Conservation (phyloP, 1,284 basidiomycete genomes). For the Papiliotrema terrestris region DNA sequence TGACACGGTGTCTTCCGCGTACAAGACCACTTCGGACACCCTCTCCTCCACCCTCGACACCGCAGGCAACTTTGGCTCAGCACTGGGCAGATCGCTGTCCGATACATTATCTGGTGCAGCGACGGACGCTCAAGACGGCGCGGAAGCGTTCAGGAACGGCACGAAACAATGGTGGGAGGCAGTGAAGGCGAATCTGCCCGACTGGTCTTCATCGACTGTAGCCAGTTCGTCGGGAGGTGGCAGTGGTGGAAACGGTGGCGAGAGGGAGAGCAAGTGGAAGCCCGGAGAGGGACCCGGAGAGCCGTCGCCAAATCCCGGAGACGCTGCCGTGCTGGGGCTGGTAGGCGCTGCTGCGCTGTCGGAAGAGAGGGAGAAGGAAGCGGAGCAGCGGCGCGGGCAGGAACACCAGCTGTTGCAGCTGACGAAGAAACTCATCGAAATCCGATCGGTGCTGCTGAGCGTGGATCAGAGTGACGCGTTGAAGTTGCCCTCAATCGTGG, state of each 20-base stretch:
- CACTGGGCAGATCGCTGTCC: slow-evolving; percentile 12
- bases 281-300: slow-evolving; percentile 34
- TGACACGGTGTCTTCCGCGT: slow-evolving; percentile 36
- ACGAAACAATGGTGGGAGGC: slow-evolving; percentile 42
- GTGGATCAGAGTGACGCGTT: slow-evolving; percentile 94
- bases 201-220: slow-evolving; percentile 10
- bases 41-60: slow-evolving; percentile 27
- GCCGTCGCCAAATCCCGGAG: slow-evolving; percentile 17
- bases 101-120: slow-evolving; percentile 16
- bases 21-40: slow-evolving; percentile 31
- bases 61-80: slow-evolving; percentile 16
- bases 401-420: slow-evolving; percentile 70
- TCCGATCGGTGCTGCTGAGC: slow-evolving; percentile 84
- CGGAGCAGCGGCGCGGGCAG: slow-evolving; percentile 16
- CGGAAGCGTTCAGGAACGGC: slow-evolving; percentile 30
- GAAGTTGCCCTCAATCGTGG: slow-evolving; percentile 94
- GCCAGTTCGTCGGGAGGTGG: slow-evolving; percentile 12
- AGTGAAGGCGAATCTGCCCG: slow-evolving; percentile 29
- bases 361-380: slow-evolving; percentile 14
- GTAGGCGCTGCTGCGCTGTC: slow-evolving; percentile 19
- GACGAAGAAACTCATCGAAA: slow-evolving; percentile 93
- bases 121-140: slow-evolving; percentile 23
- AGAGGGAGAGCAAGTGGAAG: slow-evolving; percentile 19
- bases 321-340: slow-evolving; percentile 26
- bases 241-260: slow-evolving; percentile 6